phyloP scores from a whole-genome alignment of 768 basidiomycete genomes.

The Mycena alexandri region DNA sequence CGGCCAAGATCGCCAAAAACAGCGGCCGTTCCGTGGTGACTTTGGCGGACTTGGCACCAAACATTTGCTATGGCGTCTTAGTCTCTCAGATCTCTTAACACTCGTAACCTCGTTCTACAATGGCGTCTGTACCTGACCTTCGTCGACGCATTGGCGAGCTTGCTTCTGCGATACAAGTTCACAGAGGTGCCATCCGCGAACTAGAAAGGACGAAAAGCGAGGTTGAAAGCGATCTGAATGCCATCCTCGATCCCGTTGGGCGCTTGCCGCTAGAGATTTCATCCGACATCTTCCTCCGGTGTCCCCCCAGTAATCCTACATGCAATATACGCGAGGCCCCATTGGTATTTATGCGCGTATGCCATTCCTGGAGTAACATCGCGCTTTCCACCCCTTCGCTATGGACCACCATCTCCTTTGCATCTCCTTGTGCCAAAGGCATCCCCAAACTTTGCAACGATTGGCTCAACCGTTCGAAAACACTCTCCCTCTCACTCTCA shows the following conservation, averaged over 20 bases:
- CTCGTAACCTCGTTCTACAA: too few relatives aligned
- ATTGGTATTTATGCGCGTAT: neutral
- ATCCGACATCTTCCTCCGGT: conserved; percentile 5
- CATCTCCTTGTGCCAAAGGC: neutral
- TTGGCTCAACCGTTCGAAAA: neutral
- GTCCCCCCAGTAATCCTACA: neutral
- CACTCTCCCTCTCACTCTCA: neutral
- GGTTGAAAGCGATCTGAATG: neutral
- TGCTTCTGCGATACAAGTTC: neutral
- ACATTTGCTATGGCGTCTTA: neutral
- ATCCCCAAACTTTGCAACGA: neutral
- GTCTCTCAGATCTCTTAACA: too few relatives aligned
- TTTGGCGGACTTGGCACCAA: too few relatives aligned
- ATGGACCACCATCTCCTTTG: neutral
- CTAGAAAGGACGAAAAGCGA: neutral
- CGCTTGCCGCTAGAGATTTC: conserved; percentile 1
- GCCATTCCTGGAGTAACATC: conserved; percentile 1
- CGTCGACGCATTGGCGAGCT: neutral
- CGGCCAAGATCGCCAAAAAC: too few relatives aligned
- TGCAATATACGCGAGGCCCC: neutral
- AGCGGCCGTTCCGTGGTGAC: too few relatives aligned
- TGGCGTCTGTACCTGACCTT: neutral
- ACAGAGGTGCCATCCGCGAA: neutral
- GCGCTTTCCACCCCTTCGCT: neutral
- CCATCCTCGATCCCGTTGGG: neutral